Base-by-base conservation (phyloP, 2,329 filamentous ascomycete genomes). In the Talaromyces islandicus region DNA sequence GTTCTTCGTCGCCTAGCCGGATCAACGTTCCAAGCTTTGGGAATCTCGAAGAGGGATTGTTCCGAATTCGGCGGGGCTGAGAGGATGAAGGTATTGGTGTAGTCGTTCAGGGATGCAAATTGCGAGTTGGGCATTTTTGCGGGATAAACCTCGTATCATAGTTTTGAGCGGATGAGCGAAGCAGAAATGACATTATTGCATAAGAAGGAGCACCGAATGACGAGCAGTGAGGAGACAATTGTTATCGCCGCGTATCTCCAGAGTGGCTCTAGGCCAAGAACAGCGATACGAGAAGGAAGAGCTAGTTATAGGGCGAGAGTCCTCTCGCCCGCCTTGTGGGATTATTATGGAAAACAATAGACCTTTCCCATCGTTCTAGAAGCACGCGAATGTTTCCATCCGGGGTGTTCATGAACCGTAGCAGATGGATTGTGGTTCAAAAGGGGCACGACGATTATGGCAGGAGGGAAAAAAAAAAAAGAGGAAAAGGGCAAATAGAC, bases 1-100 rank as follows among this genome's bases (percentile, higher is more conserved):
- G 55, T 38, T 41, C 59, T 54, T 19, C 59, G 25, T 41, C 53
- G 54, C 12, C 59, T 60, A 24, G 55, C 56, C 5, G 54, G 30
- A 54, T 57, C 59, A 43, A 21, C 12, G 10, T 29, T 51, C 50
- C 25, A 11, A 14, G 38, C 48, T 32, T 60, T 60, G 27, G 59
- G 50, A 21, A 60, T 38, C 38, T 57, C 35, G 17, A 24, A 48
- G 24, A 60, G 50, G 29, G 43, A 21, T 29, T 46, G 43, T 27
- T 21, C 41, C 1, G 55, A 52, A 41, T 54, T 25, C 2, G 54
- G 3, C 3, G 59, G 17, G 4, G 59, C 32, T 14, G 59, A 54
- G 9, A 58, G 41, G 9, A 57, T 25, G 38, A 60, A 60, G 11
- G 51, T 60, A 6, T 32, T 35, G n/a, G 55, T 60, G 21, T 25